phyloP scores from a whole-genome alignment of 225 moss, liverwort and hornwort genomes.

The Rhytidiadelphus loreus region DNA sequence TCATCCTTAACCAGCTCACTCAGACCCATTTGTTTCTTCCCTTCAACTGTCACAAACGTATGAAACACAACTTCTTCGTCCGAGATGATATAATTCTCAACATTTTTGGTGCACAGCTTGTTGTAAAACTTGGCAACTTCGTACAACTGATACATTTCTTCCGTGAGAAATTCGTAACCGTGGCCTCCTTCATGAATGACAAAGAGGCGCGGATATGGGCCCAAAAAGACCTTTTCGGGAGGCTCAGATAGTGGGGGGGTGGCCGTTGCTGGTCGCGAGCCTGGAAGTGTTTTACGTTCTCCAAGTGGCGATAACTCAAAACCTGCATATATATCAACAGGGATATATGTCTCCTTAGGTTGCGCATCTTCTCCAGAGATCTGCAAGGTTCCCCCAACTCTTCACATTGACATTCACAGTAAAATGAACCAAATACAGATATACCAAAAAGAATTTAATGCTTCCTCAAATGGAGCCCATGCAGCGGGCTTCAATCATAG shows the following conservation, averaged over 20 bases:
- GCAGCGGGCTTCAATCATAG: neutral
- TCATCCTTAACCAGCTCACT: constrained; percentile 22
- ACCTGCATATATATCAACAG: constrained; percentile 23
- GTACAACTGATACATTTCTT: constrained; percentile 45
- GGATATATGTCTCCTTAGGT: neutral
- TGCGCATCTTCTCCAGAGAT: neutral
- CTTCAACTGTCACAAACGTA: constrained; percentile 62
- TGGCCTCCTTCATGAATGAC: constrained; percentile 87
- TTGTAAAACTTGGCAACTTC: constrained; percentile 34
- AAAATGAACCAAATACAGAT: neutral
- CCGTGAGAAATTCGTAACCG: constrained; percentile 66
- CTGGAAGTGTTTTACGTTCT: constrained; percentile 1
- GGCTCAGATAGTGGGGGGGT: constrained; percentile 20
- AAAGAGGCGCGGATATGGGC: constrained; percentile 73
- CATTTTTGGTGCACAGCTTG: constrained; percentile 38
- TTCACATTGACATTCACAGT: neutral
- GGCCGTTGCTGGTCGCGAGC: constrained; percentile 14
- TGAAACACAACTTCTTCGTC: constrained; percentile 51
- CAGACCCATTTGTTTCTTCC: constrained; percentile 16
- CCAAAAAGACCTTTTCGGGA: constrained; percentile 14
- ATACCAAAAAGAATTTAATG: neutral
- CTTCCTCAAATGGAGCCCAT: neutral
- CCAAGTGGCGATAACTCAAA: constrained; percentile 11
- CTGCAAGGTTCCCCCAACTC: neutral
- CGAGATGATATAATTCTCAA: constrained; percentile 33